Evolutionary conservation across 345 rosid genomes (phyloP).

Genomic region (Draba incana): DNA sequence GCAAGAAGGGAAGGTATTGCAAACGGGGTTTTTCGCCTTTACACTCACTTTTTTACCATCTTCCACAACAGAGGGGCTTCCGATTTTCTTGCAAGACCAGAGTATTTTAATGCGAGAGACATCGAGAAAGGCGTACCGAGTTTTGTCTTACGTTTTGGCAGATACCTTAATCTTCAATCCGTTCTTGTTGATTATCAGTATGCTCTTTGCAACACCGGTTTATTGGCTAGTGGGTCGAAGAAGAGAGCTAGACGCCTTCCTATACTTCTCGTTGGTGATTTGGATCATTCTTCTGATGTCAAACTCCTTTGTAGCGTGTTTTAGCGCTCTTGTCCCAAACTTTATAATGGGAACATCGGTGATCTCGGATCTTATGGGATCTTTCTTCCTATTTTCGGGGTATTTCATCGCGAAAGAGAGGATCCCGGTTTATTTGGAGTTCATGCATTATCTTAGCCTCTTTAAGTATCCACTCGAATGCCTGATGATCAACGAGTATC

Average conservation of each 20-base stretch:
- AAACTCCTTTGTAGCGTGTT: slow-evolving; percentile 89
- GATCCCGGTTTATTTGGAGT: slow-evolving; percentile 79
- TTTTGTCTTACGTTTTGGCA: slow-evolving; percentile 67
- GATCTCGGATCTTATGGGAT: slow-evolving; percentile 86
- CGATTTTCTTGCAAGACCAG: slow-evolving; percentile 83
- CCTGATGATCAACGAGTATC: slow-evolving; percentile 69
- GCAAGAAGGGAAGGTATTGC: slow-evolving; percentile 50
- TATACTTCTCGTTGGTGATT: slow-evolving; percentile 74
- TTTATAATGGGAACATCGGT: slow-evolving; percentile 94
- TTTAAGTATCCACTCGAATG: slow-evolving; percentile 72
- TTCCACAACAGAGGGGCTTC: slow-evolving; percentile 88
- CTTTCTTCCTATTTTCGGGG: slow-evolving; percentile 91
- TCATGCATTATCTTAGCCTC: slow-evolving; percentile 83
- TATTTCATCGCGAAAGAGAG: slow-evolving; percentile 71
- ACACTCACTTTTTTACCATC: slow-evolving; percentile 83
- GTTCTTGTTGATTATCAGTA: slow-evolving; percentile 62
- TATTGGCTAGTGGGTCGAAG: slow-evolving; percentile 88
- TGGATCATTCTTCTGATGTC: slow-evolving; percentile 77
- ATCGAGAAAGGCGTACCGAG: slow-evolving; percentile 81
- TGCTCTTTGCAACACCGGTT: slow-evolving; percentile 77
- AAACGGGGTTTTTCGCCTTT: slow-evolving; percentile 82
- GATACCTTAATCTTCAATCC: slow-evolving; percentile 73
- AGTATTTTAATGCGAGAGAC: slow-evolving; percentile 79
- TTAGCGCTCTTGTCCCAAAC: slow-evolving; percentile 91
- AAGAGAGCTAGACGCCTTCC: slow-evolving; percentile 56